phyloP scores from a whole-genome alignment of 2,329 filamentous ascomycete species.

The Dactylellina cionopaga region DNA sequence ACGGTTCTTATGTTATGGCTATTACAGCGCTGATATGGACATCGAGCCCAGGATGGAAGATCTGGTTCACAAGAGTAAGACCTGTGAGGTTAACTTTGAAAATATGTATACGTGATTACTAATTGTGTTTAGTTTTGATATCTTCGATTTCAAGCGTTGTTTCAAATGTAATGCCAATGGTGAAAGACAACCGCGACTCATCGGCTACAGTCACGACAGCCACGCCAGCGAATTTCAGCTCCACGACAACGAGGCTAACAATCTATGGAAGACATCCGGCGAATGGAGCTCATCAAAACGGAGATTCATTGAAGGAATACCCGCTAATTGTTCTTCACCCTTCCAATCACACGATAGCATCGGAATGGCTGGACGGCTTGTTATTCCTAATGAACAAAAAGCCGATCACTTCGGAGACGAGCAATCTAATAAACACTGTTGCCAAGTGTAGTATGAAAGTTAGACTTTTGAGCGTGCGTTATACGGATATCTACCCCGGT shows the following conservation, averaged over 20 bases:
- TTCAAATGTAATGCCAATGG: constrained; percentile 35
- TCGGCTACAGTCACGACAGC: constrained; percentile 60
- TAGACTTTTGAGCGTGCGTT: constrained; percentile 85
- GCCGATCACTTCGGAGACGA: constrained; percentile 96
- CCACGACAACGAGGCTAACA: constrained; percentile 83
- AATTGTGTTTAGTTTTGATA: constrained; percentile 19
- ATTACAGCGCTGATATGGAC: constrained; percentile 75
- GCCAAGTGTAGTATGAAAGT: constrained; percentile 93
- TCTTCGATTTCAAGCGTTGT: constrained; percentile 46
- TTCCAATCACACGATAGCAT: constrained; percentile 80
- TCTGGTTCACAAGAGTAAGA: constrained; percentile 76
- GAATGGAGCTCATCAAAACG: constrained; percentile 58
- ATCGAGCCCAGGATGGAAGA: constrained; percentile 77
- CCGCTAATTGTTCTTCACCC: constrained; percentile 86
- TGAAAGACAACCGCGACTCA: constrained; percentile 56
- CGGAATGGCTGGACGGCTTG: constrained; percentile 95
- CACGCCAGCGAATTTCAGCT: constrained; percentile 52
- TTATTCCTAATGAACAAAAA: constrained; percentile 94
- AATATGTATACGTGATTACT: not conserved
- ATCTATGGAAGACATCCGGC: constrained; percentile 75
- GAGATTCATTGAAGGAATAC: constrained; percentile 68
- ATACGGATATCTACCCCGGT: constrained; percentile 75
- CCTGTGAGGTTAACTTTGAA: not conserved
- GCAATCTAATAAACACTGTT: constrained; percentile 84
- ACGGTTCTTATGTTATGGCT: constrained; percentile 86